Evolutionary conservation across 1,139 yeast genomes (phyloP), one percentile per base, ranked within the genome.

Genomic region (Zygosaccharomyces sapae): DNA sequence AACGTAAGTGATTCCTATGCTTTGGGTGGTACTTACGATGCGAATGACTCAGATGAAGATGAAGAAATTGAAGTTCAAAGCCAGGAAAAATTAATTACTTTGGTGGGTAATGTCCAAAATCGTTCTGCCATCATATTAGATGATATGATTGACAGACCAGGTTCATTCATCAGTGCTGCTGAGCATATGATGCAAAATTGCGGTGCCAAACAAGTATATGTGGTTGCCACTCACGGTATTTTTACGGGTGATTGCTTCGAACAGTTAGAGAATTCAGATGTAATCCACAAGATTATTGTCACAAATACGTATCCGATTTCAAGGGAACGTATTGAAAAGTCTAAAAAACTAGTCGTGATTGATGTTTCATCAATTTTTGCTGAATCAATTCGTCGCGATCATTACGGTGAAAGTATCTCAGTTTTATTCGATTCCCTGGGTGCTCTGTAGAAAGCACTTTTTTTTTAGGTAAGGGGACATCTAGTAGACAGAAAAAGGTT

Each of bases 371-470:
- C 95, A 22, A 90, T 92, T 48, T 86, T 94, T 65, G 97, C 98
- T 31, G 99, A 94, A 72, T 92, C 97, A 70, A 92, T 94, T 55
- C 82, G 99, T 73, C 85, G 99, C 72, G 96, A 92, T 67, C 98
- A 94, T 68, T 90, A 90, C 61, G 98, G 97, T 65, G 97, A 90
- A 71, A 84, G 95, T 54, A 90, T 90, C 54, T 86, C 95, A 31
- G 96, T 89, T 33, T 73, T 90, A 59, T 90, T 90, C 66, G 96
- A 89, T 67, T 88, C 95, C 38, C 74, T 88, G 57, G 83, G 88
- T 47, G 79, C 85, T 41, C 73, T 83, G 33, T 70, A 38, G 30
- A 27, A 20, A 20, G 33, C 12, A 20, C 7, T 9, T 31, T 13
- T 22, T 6, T 22, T 20, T 20, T 20, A 20, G 34, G 19, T 13